Evolutionary conservation across 2,329 filamentous ascomycete species (phyloP).

Genomic region (Alternaria longipes): DNA sequence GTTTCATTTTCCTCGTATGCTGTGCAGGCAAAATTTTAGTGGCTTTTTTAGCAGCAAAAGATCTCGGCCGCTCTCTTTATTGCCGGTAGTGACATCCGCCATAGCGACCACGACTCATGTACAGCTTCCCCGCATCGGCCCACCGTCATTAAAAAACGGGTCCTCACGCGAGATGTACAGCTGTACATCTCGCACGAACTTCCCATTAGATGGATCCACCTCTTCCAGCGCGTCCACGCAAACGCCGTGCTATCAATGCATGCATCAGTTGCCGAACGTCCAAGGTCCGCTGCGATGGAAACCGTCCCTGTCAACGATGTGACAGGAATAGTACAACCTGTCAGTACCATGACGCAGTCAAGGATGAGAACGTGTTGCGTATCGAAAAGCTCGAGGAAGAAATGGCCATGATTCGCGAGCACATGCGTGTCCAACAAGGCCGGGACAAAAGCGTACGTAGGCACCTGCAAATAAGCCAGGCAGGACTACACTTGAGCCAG

Average conservation of each 20-base stretch:
- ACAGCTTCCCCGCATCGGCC: conserved; percentile 15
- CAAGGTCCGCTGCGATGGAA: conserved; percentile 47
- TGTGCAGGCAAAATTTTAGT: neutral
- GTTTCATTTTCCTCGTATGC: too few relatives aligned
- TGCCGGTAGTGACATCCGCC: conserved; percentile 1
- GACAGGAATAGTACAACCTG: conserved; percentile 35
- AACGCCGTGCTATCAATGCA: conserved; percentile 47
- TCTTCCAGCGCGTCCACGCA: conserved; percentile 33
- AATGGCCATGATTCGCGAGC: conserved; percentile 27
- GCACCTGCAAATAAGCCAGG: neutral
- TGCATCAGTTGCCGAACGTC: conserved; percentile 42
- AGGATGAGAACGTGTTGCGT: conserved; percentile 35
- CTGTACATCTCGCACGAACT: conserved; percentile 21
- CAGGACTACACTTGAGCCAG: neutral
- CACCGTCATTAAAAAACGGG: conserved; percentile 15
- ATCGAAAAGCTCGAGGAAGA: conserved; percentile 42
- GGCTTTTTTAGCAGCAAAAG: neutral
- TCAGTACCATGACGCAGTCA: conserved; percentile 37
- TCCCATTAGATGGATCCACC: conserved; percentile 25
- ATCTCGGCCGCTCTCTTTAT: neutral
- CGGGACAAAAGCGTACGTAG: conserved; percentile 9
- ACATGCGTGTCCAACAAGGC: conserved; percentile 15
- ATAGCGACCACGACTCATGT: conserved; percentile 11
- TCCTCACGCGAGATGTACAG: neutral
- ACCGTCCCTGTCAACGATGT: conserved; percentile 44